These are phyloP conservation scores for Raphanus hybrid DNA, from an alignment of 441 rosid genomes.

Conservation along the genomic window DNA sequence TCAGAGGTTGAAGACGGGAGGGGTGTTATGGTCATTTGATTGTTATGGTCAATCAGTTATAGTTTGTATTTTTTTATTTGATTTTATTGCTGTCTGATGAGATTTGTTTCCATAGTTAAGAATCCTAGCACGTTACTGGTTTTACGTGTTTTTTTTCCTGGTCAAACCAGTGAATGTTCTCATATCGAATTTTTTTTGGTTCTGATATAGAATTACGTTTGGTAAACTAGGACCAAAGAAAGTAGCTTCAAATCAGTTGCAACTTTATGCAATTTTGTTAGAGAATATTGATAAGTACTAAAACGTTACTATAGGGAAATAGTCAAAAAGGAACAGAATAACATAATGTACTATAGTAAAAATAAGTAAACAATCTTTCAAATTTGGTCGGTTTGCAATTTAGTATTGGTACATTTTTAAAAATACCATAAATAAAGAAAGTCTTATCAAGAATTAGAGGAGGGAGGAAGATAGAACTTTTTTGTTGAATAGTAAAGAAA, in stretches of 20 bases:
- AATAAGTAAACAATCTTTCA: neutral
- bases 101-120: neutral
- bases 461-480: neutral
- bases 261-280: neutral
- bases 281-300: too few species aligned
- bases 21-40: constrained; percentile 5
- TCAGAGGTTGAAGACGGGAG: constrained; percentile 27
- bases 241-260: constrained; percentile 7
- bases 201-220: neutral
- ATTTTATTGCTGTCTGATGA: constrained; percentile 5
- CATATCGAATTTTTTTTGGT: neutral
- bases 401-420: neutral
- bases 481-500: too few species aligned
- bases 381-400: neutral
- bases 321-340: neutral
- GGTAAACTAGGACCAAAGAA: neutral
- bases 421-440: neutral
- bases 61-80: neutral
- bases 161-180: constrained; percentile 20
- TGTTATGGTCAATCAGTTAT: constrained; percentile 3
- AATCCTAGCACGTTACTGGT: constrained; percentile 21
- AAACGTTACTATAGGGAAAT: neutral
- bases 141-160: constrained; percentile 11
- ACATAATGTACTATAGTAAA: neutral
- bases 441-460: neutral